Conservation (phyloP, 83 land plant genomes). For the Picea engelmannii region DNA sequence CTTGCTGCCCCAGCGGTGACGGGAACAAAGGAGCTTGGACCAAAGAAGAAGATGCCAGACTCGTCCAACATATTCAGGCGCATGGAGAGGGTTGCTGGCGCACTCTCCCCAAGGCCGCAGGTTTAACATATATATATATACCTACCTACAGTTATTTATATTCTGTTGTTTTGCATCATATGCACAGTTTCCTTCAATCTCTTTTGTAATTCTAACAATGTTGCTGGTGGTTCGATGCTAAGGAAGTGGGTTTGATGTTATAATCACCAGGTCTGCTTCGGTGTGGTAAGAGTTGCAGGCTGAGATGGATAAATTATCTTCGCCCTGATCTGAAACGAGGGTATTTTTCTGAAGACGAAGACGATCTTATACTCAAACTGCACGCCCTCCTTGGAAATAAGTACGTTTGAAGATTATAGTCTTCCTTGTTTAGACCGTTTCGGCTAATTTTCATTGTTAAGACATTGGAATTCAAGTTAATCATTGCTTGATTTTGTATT, state of each 20-base stretch:
- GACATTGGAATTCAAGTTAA: too few species aligned
- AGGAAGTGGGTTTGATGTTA: too few species aligned
- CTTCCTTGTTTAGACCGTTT: too few species aligned
- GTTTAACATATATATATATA: background rate
- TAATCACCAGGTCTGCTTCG: constrained; percentile 10
- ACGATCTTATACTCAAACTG: background rate
- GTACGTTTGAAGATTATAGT: background rate
- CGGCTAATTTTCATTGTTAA: too few species aligned
- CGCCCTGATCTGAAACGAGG: constrained; percentile 11
- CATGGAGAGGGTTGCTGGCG: constrained; percentile 1
- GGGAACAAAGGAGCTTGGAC: constrained; percentile 2
- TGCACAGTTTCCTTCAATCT: too few species aligned
- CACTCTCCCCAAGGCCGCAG: background rate
- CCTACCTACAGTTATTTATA: too few species aligned
- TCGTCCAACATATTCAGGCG: background rate
- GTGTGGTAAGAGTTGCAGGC: constrained; percentile 21
- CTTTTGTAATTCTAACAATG: too few species aligned
- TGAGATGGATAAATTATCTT: constrained; percentile 20
- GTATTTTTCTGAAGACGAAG: background rate
- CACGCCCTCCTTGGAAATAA: constrained; percentile 7
- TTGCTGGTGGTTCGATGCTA: too few species aligned
- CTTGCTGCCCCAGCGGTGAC: too few species aligned
- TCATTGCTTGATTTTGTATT: too few species aligned
- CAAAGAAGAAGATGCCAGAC: background rate
- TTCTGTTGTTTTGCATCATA: too few species aligned